Percentiles rank a stretch among this genome's conserved stretches.
Evolutionary conservation across 2,329 filamentous ascomycete species (phyloP).

Genomic region (Botrytis hyacinthi): DNA sequence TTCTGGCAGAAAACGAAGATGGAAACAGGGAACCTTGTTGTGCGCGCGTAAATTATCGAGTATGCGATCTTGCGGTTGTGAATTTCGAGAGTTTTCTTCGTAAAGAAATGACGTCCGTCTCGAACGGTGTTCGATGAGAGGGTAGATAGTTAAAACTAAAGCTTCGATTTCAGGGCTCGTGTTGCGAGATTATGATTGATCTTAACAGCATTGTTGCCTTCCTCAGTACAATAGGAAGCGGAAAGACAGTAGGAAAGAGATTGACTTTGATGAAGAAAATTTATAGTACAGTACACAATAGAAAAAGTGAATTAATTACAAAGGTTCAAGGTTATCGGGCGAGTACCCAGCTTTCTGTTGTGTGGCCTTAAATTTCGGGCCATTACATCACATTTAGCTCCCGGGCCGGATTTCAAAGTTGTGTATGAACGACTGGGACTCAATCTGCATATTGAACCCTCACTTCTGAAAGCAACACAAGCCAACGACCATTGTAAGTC

Average conservation of each 20-base stretch:
- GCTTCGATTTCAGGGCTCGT: constrained; percentile 19
- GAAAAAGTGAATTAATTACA: constrained; percentile 17
- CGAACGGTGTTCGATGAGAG: background rate
- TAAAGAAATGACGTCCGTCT: constrained; percentile 8
- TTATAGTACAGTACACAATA: constrained; percentile 7
- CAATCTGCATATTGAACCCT: background rate
- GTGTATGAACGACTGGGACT: background rate
- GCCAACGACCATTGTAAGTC: constrained; percentile 1
- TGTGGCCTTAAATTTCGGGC: background rate
- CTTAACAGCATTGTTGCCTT: constrained; percentile 14
- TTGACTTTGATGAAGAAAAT: background rate
- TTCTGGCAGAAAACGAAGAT: background rate
- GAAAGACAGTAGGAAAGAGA: background rate
- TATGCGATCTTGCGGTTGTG: background rate
- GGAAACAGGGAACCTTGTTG: background rate
- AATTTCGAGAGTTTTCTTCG: background rate
- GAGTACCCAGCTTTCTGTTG: background rate
- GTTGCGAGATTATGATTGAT: constrained; percentile 1
- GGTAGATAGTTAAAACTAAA: constrained; percentile 2
- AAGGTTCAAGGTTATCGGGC: constrained; percentile 9
- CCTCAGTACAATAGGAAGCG: background rate
- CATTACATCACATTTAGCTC: background rate
- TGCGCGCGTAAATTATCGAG: background rate
- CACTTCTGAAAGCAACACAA: constrained; percentile 1
- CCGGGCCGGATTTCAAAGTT: background rate